Conservation (phyloP, 768 basidiomycete species). For the Agaricus sinodeliciosus region DNA sequence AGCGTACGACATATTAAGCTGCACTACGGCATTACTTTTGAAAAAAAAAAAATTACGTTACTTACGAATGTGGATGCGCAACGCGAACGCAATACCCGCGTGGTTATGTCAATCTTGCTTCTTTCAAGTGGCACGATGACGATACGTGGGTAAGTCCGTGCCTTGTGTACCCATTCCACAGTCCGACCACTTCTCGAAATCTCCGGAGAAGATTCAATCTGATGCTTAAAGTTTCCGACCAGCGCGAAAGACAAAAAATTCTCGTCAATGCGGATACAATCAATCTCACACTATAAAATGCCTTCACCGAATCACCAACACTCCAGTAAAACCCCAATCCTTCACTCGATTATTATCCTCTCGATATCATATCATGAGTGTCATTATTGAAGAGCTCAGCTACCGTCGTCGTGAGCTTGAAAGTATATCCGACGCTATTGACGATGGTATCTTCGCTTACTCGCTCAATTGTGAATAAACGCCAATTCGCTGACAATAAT, state of each 20-base stretch:
- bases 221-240: no score
- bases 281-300: no score
- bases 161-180: no score
- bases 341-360: background rate
- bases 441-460: slow-evolving; percentile 29
- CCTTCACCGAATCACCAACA: background rate
- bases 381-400: slow-evolving; percentile 12
- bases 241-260: no score
- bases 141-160: slow-evolving; percentile 1
- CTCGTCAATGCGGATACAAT: no score
- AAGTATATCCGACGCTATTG: slow-evolving; percentile 39
- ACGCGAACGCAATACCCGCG: no score
- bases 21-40: no score
- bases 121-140: background rate
- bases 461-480: background rate
- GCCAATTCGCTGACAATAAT: background rate
- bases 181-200: no score
- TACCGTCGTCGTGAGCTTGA: slow-evolving; percentile 32
- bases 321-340: background rate
- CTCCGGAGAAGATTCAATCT: no score
- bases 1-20: no score
- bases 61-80: no score
- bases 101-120: background rate
- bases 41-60: no score
- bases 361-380: slow-evolving; percentile 18